Evolutionary conservation across 31 red algal species (phyloP).

Genomic region (Asparagopsis taxiformis): DNA sequence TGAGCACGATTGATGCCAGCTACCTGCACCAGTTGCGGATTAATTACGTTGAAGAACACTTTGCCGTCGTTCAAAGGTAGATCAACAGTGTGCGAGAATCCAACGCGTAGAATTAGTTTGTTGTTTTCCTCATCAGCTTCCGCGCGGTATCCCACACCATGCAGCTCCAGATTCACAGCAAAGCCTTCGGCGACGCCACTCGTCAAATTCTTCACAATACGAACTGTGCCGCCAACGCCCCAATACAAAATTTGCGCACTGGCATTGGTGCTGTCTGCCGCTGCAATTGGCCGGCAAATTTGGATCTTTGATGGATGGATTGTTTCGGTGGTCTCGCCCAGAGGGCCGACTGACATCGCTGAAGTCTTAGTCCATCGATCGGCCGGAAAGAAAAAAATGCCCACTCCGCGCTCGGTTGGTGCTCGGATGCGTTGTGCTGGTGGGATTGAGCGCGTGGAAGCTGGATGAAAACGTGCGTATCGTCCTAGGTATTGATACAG

Average conservation of each 20-base stretch:
- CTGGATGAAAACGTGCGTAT: constrained; percentile 12
- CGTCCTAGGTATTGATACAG: constrained; percentile 12
- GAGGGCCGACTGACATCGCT: constrained; percentile 51
- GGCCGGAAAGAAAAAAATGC: constrained; percentile 60
- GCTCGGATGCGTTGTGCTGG: constrained; percentile 20
- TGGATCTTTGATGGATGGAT: constrained; percentile 49
- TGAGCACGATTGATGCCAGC: constrained; percentile 63
- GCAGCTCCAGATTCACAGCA: constrained; percentile 72
- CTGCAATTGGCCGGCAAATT: constrained; percentile 29
- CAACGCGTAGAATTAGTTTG: constrained; percentile 52
- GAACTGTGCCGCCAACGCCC: constrained; percentile 50
- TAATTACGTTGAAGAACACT: constrained; percentile 60
- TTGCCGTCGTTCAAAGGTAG: constrained; percentile 45
- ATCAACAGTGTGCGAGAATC: constrained; percentile 58
- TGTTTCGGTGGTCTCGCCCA: constrained; percentile 51
- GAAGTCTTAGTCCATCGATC: constrained; percentile 44
- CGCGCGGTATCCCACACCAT: constrained; percentile 77
- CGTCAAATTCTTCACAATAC: constrained; percentile 14
- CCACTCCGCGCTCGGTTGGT: constrained; percentile 26
- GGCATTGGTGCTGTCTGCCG: background rate
- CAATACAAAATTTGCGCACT: constrained; percentile 29
- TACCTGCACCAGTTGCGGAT: constrained; percentile 68
- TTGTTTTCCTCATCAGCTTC: constrained; percentile 43
- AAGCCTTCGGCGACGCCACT: constrained; percentile 69
- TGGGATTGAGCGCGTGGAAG: constrained; percentile 14